Conservation (phyloP, 1,139 yeast genomes). For the Yarrowia galli region DNA sequence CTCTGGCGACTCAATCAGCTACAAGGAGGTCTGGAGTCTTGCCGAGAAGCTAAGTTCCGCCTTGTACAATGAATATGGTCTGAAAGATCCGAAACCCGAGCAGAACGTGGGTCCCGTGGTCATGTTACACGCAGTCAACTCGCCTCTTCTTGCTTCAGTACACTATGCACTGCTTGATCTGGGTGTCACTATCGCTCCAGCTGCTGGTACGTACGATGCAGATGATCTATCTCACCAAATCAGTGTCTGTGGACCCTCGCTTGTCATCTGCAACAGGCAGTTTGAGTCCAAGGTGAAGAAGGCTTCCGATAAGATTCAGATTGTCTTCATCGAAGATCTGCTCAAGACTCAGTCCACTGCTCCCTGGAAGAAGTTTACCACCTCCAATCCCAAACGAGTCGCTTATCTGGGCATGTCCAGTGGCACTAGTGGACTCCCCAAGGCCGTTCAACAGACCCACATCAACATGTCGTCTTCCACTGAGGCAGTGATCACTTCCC, state of each 20-base stretch:
- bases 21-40: slow-evolving; percentile 42
- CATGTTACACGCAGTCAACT: slow-evolving; percentile 2
- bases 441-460: slow-evolving; percentile 73
- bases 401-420: slow-evolving; percentile 65
- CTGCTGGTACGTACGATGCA: slow-evolving; percentile 51
- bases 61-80: background rate
- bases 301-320: slow-evolving; percentile 42
- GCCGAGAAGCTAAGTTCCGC: slow-evolving; percentile 41
- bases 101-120: background rate
- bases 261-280: slow-evolving; percentile 45
- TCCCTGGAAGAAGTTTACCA: slow-evolving; percentile 12
- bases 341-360: slow-evolving; percentile 33
- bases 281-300: slow-evolving; percentile 38
- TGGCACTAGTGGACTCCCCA: slow-evolving; percentile 78
- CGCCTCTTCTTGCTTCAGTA: slow-evolving; percentile 45
- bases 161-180: slow-evolving; percentile 46
- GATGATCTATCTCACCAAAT: slow-evolving; percentile 52
- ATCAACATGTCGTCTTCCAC: slow-evolving; percentile 51
- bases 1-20: slow-evolving; percentile 44
- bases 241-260: slow-evolving; percentile 44
- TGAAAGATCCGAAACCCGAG: background rate
- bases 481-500: slow-evolving; percentile 40
- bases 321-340: slow-evolving; percentile 31
- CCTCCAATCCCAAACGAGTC: slow-evolving; percentile 40
- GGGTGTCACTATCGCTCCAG: slow-evolving; percentile 52